phyloP scores from a whole-genome alignment of 2,329 filamentous ascomycete genomes.

The Cytospora schulzeri region DNA sequence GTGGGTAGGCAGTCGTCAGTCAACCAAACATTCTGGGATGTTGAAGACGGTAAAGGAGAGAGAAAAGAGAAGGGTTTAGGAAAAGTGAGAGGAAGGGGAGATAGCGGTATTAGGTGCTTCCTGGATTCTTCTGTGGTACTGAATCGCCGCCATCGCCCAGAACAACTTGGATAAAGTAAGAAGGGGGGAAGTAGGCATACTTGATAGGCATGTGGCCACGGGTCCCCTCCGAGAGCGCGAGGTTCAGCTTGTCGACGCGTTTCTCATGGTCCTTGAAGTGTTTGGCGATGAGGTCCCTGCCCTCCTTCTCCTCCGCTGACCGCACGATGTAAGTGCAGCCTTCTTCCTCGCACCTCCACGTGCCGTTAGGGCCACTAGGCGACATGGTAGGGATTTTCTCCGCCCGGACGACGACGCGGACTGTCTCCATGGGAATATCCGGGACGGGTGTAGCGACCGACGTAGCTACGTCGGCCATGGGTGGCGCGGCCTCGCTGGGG shows the following conservation, averaged over 20 bases:
- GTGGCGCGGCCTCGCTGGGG: conserved; percentile 23
- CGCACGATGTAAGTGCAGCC: conserved; percentile 67
- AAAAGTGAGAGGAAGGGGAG: background rate
- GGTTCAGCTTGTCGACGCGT: conserved; percentile 51
- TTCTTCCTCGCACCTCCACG: conserved; percentile 67
- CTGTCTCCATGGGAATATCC: conserved; percentile 33
- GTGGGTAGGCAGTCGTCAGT: conserved; percentile 35
- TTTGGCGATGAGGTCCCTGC: conserved; percentile 57
- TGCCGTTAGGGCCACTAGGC: conserved; percentile 60
- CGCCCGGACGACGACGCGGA: conserved; percentile 50
- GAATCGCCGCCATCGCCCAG: background rate
- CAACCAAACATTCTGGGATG: background rate
- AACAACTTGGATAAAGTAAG: conserved; percentile 31
- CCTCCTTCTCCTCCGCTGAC: conserved; percentile 57
- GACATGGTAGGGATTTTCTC: conserved; percentile 52
- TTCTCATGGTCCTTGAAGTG: conserved; percentile 65
- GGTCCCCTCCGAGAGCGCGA: conserved; percentile 59
- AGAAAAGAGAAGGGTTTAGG: background rate
- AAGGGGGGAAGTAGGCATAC: conserved; percentile 48
- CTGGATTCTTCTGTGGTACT: background rate
- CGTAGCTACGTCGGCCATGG: conserved; percentile 4
- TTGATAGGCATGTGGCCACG: conserved; percentile 58
- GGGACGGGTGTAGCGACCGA: conserved; percentile 19
- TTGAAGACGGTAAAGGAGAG: background rate
- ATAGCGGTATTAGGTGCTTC: background rate